Percentiles rank a stretch among this genome's conserved stretches.
These are phyloP conservation scores for Effrenium voratum DNA, from an alignment of 73 alveolate species.

Conservation along the genomic window DNA sequence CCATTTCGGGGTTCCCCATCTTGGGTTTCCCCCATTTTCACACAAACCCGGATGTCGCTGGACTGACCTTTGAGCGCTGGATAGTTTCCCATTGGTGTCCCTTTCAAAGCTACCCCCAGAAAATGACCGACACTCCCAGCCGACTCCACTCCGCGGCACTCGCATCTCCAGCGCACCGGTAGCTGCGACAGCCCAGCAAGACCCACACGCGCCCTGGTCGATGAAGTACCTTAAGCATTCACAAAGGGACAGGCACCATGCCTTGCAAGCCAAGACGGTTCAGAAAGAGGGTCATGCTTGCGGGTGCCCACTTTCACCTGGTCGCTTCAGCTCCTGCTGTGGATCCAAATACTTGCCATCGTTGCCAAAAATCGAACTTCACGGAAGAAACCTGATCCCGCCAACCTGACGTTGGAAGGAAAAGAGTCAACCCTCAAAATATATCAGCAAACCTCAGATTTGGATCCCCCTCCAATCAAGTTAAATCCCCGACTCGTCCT, in stretches of 20 bases:
- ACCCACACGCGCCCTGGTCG: conserved; percentile 79
- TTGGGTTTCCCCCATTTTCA: too few relatives aligned
- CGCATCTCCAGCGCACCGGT: conserved; percentile 87
- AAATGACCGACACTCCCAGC: neutral
- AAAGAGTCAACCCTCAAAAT: neutral
- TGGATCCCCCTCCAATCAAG: neutral
- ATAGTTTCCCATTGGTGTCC: neutral
- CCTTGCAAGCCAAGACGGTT: too few relatives aligned
- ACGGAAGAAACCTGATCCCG: neutral
- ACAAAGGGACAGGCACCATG: too few relatives aligned
- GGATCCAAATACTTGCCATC: too few relatives aligned
- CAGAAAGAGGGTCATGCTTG: too few relatives aligned
- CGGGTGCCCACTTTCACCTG: neutral
- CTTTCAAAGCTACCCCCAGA: neutral
- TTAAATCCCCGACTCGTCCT: neutral
- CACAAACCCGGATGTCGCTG: neutral
- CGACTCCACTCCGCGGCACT: neutral
- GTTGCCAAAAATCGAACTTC: too few relatives aligned
- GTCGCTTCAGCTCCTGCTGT: neutral
- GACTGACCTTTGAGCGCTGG: neutral
- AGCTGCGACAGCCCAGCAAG: conserved; percentile 87
- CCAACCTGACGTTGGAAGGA: neutral
- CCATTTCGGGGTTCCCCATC: neutral
- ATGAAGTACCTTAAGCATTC: conserved; percentile 70
- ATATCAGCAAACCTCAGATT: neutral